Base-by-base conservation (phyloP, 2,329 filamentous ascomycete genomes). In the Monosporascus sp. region DNA sequence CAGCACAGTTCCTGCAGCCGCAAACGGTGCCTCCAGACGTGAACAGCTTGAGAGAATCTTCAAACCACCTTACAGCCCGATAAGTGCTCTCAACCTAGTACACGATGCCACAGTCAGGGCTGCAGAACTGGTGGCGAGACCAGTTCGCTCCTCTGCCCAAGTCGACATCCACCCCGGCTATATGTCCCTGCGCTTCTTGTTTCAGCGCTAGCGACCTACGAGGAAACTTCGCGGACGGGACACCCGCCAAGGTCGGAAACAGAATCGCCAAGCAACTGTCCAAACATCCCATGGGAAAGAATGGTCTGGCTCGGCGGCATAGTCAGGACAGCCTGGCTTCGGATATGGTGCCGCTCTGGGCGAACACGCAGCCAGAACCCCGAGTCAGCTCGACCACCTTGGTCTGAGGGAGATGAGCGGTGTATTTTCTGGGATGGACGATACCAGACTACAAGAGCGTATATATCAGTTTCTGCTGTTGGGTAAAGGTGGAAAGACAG, bases 181-280 rank as follows among this genome's bases (percentile, higher is more conserved):
- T 65, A 47, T 66, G 63, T 41, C 60, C 60, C 36, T 66, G 63
- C 38, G 53, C 56, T 18, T 58, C 62, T 22, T 66, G 63, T 55
- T 66, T 62, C 55, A 59, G 62, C 34, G 62, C 15, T 25, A 38
- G n/a, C 22, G 47, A 11, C 48, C 37, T 7, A 36, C 50, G 24
- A 56, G 47, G 50, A 58, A 41, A 25, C 17, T 37, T 24, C 48
- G 34, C 48, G 39, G 15, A 27, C n/a, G n/a, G 51, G 47, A n/a
- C 34, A 36, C n/a, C 31, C 31, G 27, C 47, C 34, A 48, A 48
- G 27, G 9, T 27, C 17, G 31, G 22, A 38, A 27, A 18, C 45
- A 49, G 39, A 34, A 44, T 17, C 11, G 46, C 46, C 41, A 54
- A 57, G 54, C 56, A 55, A 48, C 46, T 50, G 48, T 51, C 55